Base-by-base conservation (phyloP, 2,329 filamentous ascomycete species). In the Pseudogymnoascus sp. region DNA sequence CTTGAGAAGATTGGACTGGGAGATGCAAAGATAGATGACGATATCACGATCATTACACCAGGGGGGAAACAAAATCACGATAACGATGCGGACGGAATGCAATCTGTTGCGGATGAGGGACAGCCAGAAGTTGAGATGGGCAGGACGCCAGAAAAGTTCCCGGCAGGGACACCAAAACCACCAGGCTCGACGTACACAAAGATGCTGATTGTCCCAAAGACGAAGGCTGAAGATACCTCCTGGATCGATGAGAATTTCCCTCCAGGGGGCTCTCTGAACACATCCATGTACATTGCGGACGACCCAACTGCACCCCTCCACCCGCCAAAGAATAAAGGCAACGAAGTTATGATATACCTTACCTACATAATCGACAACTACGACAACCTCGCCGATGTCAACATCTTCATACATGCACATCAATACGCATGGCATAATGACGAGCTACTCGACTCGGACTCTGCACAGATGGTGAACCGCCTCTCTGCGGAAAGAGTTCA, bases 361-460 rank as follows among this genome's bases (percentile, higher is more conserved):
- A 85, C 86, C 59, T 87, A 84, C 72, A 81, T 87, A 65, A 84
- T 87, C 70, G 83, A 87, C 66, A 78, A 85, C 70, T 88, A 87
- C 72, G 75, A 85, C 46, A 73, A 79, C 11, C 77, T 87, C 2
- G 65, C 69, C 3, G 69, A 72, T 61, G 67, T 71, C 7, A 72
- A 68, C 3, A 69, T 70, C 49, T 73, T 73, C 62, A 67, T 72
- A 64, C 72, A 73, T 62, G 78, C 83, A 1, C 84, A 87, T 67
- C 70, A 79, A 77, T 49, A 78, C 79, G 60, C 69, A 3, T 73
- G 71, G 71, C 72, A 73, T 46, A 71, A 73, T 38, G 65, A 69
- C 2, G 59, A 71, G 1, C 62, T 72, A 2, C 65, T 65, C 9
- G 66, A 68, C 37, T 67, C 67, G 37, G 67, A 65, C 23, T 67